Evolutionary conservation across 108 stramenopile species (phyloP).

Genomic region (Cyclotella kingstonii): DNA sequence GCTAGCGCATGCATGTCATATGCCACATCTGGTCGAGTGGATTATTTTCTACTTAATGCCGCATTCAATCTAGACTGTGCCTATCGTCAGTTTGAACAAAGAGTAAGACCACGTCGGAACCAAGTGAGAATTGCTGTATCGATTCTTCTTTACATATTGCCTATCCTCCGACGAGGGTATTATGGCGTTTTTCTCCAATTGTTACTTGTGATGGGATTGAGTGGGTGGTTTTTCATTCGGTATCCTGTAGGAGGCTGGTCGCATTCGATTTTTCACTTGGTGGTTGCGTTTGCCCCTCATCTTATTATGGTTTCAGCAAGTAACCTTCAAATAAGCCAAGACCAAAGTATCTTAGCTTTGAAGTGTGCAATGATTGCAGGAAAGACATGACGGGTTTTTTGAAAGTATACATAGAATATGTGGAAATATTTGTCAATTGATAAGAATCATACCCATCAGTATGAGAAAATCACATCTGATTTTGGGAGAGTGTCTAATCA

Average conservation of each 20-base stretch:
- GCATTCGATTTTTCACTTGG: slow-evolving; percentile 67
- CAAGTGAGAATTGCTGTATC: slow-evolving; percentile 53
- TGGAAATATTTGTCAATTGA: too few relatives aligned
- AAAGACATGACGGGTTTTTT: slow-evolving; percentile 8
- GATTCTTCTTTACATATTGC: slow-evolving; percentile 59
- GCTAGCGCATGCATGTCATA: slow-evolving; percentile 58
- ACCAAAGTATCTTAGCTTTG: slow-evolving; percentile 12
- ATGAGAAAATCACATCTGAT: too few relatives aligned
- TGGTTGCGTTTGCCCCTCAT: slow-evolving; percentile 46
- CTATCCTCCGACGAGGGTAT: slow-evolving; percentile 47
- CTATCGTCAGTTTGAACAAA: slow-evolving; percentile 52
- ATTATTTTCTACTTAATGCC: slow-evolving; percentile 56
- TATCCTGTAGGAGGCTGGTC: slow-evolving; percentile 86
- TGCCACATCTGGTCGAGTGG: slow-evolving; percentile 56
- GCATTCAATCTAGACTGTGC: slow-evolving; percentile 65
- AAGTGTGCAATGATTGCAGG: slow-evolving; percentile 20
- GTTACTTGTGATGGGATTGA: slow-evolving; percentile 21
- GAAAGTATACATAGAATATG: too few relatives aligned
- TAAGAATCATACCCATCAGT: too few relatives aligned
- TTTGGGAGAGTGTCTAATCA: too few relatives aligned
- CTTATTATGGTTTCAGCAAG: slow-evolving; percentile 30
- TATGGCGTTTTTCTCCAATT: slow-evolving; percentile 22
- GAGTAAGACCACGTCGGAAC: slow-evolving; percentile 52
- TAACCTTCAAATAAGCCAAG: slow-evolving; percentile 18
- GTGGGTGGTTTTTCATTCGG: slow-evolving; percentile 29